Evolutionary conservation across 768 basidiomycete genomes (phyloP), one percentile per base, ranked within the genome.

Genomic region (Kwoniella dejecticola): DNA sequence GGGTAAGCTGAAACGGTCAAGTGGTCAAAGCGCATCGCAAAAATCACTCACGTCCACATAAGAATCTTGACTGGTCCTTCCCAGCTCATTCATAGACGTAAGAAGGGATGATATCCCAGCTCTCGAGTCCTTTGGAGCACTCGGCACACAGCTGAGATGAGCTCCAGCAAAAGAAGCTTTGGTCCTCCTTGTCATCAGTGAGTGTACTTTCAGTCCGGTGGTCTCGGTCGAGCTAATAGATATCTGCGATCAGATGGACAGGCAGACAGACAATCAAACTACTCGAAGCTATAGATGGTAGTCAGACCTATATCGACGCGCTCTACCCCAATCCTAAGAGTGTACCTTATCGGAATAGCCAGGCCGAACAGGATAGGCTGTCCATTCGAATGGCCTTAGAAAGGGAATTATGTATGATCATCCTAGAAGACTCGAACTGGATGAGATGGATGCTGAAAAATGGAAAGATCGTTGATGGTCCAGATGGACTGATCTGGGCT

Each of bases 391-490:
- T 31, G 15, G 48, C n/a, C n/a, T 21, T 50, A 31, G 55, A 58
- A 40, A 56, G 27, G 24, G 30, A 31, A n/a, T 21, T 56, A 42
- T 56, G 54, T 26, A 21, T 45, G 17, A 23, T 56, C 7, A 45
- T 56, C 19, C 33, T 56, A 24, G 54, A 56, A 6, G 42, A 24
- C 13, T 45, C 54, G 7, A 29, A 56, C 30, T 56, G 54, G 54
- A 56, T 56, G 54, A n/a, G 24, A 56, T 56, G 54, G 54, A 56
- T 56, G 54, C 30, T 45, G 12, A 13, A 21, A 8, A 8, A 56
- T 46, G 27, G 44, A 6, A 27, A 30, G 19, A 33, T 56, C 8
- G 13, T 19, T 17, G 26, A 40, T 8, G 36, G 36, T 44, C 17
- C 5, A 13, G 26, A 55, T 27, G 40, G 53, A 24, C 30, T 42